Conservation (phyloP, 768 basidiomycete genomes). For the Pulveroboletus sp. region DNA sequence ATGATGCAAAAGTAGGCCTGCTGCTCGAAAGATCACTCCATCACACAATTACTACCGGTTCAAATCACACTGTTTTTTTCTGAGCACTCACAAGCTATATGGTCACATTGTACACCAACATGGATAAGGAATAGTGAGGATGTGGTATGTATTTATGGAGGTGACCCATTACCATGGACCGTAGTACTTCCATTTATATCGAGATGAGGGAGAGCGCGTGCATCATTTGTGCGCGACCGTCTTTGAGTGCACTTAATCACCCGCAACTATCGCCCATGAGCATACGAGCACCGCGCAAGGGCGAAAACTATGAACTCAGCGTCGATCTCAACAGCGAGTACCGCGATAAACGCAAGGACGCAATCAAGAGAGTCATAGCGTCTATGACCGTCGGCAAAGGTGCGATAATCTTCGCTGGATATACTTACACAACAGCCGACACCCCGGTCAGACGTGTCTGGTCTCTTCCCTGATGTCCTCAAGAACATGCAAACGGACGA, state of each 20-base stretch:
- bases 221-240: too few species aligned
- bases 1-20: too few species aligned
- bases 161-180: too few species aligned
- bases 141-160: too few species aligned
- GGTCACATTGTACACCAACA: too few species aligned
- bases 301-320: constrained; percentile 96
- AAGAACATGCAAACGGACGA: constrained; percentile 99
- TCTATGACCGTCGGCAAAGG: constrained; percentile 99
- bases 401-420: constrained; percentile 28
- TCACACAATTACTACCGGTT: too few species aligned
- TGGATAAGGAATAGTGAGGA: too few species aligned
- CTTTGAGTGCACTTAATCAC: background rate
- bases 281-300: constrained; percentile 62
- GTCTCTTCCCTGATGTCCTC: constrained; percentile 95
- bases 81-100: too few species aligned
- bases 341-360: constrained; percentile 93
- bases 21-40: too few species aligned
- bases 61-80: too few species aligned
- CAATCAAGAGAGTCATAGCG: constrained; percentile 95
- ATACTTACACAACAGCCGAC: constrained; percentile 5
- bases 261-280: constrained; percentile 29
- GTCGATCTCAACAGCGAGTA: constrained; percentile 97
- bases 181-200: too few species aligned
- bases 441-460: constrained; percentile 64
- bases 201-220: too few species aligned